phyloP scores from a whole-genome alignment of 441 rosid species.

The Erysimum cheiri region DNA sequence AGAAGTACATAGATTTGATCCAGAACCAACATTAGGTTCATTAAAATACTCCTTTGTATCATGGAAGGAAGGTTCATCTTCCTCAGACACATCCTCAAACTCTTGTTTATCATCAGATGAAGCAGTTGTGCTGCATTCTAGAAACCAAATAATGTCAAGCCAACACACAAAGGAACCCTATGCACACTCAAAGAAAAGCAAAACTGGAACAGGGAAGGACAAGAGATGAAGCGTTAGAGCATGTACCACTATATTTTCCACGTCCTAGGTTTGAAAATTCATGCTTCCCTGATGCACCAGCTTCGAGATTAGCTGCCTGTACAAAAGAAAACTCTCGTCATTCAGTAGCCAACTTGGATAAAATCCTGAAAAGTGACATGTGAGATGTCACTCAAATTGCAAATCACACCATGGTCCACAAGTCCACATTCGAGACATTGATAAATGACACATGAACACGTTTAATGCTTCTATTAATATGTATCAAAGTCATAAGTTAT shows the following conservation, averaged over 20 bases:
- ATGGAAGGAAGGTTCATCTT: conserved; percentile 70
- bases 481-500: conserved; percentile 7
- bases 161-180: conserved; percentile 37
- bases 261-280: conserved; percentile 67
- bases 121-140: conserved; percentile 97
- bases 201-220: background rate
- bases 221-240: conserved; percentile 33
- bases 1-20: conserved; percentile 48
- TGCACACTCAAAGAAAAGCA: conserved; percentile 18
- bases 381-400: conserved; percentile 3
- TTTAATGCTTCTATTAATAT: background rate
- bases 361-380: conserved; percentile 1
- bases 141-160: conserved; percentile 48
- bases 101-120: conserved; percentile 96
- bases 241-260: conserved; percentile 82
- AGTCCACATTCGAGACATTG: background rate
- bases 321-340: conserved; percentile 22
- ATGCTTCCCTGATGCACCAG: conserved; percentile 73
- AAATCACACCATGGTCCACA: conserved; percentile 6
- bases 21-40: conserved; percentile 52
- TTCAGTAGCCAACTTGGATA: conserved; percentile 22
- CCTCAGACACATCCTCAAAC: conserved; percentile 55
- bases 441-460: conserved; percentile 6
- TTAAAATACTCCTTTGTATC: conserved; percentile 76
- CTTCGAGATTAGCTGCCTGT: conserved; percentile 89